Evolutionary conservation across 371 early-diverging fungal genomes (phyloP).

Genomic region (Lichtheimia corymbifera): DNA sequence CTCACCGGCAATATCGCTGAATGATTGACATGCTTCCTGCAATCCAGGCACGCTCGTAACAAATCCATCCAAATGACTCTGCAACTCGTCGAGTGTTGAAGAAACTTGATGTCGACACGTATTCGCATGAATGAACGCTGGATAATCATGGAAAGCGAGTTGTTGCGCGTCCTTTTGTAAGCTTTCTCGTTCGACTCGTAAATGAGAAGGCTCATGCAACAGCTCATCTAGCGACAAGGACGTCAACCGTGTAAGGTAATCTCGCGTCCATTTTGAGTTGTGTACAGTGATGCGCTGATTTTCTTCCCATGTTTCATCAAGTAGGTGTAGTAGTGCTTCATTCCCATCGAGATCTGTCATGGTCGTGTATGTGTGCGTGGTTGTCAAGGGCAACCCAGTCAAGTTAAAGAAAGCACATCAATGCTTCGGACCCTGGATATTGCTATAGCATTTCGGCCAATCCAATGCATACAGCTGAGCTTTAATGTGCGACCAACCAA

Average conservation of each 20-base stretch:
- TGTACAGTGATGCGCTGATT: slow-evolving; percentile 9
- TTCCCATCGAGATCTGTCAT: slow-evolving; percentile 21
- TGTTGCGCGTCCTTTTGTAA: slow-evolving; percentile 67
- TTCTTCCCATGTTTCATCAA: slow-evolving; percentile 24
- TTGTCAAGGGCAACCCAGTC: too few species aligned
- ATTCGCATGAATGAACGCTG: slow-evolving; percentile 68
- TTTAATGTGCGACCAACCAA: too few species aligned
- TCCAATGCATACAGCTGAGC: too few species aligned
- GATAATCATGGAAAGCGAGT: slow-evolving; percentile 71
- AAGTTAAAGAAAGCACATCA: too few species aligned
- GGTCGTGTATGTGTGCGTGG: background rate
- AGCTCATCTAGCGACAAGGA: slow-evolving; percentile 61
- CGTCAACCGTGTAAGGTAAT: slow-evolving; percentile 66
- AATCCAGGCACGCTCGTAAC: slow-evolving; percentile 51
- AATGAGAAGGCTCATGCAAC: slow-evolving; percentile 49
- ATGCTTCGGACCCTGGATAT: too few species aligned
- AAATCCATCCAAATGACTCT: slow-evolving; percentile 53
- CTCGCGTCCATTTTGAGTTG: slow-evolving; percentile 51
- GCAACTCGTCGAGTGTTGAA: slow-evolving; percentile 54
- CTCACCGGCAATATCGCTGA: slow-evolving; percentile 29
- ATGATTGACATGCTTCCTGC: slow-evolving; percentile 49
- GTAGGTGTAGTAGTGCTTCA: slow-evolving; percentile 28
- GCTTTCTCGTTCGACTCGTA: slow-evolving; percentile 57
- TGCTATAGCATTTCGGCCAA: too few species aligned
- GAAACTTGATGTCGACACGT: slow-evolving; percentile 59